Base-by-base conservation (phyloP, 129 eudicot species). In the Centrapalus pauciflorus region DNA sequence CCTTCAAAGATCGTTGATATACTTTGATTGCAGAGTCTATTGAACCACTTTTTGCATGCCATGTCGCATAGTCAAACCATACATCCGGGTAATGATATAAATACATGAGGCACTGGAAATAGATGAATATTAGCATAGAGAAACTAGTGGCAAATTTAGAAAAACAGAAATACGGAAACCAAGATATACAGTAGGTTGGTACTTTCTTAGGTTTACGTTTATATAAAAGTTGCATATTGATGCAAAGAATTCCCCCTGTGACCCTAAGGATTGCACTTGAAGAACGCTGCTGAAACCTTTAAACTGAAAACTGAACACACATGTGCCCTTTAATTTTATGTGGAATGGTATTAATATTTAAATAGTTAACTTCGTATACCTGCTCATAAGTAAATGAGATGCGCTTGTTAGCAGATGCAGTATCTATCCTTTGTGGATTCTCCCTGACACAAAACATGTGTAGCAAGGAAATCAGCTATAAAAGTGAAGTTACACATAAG, bases 61-160 rank as follows among this genome's bases (percentile, higher is more conserved):
- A 94, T 30, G 84, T 84, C 67, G 99, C 99, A 79, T 84, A 94
- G 66, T 88, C 97, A 70, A 86, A 86, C 99, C 99, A 94, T 78
- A 94, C 84, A 79, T 94, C 99, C 67, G 99, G 97, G 71, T 86
- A 94, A 76, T 94, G 99, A 78, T 94, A 94, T 68, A 94, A 71
- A 81, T 89, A 89, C 97, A 94, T 94, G 64, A 94, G 95, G 73
- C 99, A 89, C 99, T 94, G 83, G 48, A 70, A 74, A 74, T 4
- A 51, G 30, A 67, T 7, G 13, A 43, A 52, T 12, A 27, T 51
- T 25, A 38, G 38, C 50, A 28, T 30, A 70, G 27, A 17, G 5
- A 37, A 16, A 21, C 32, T 2, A 29, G 43, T n/a, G n/a, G n/a
- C n/a, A n/a, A n/a, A n/a, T n/a, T n/a, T n/a, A n/a, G n/a, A n/a